Percentiles rank a stretch among this genome's conserved stretches.
Evolutionary conservation across 2,329 filamentous ascomycete species (phyloP).

Genomic region (Bipolaris oryzae): DNA sequence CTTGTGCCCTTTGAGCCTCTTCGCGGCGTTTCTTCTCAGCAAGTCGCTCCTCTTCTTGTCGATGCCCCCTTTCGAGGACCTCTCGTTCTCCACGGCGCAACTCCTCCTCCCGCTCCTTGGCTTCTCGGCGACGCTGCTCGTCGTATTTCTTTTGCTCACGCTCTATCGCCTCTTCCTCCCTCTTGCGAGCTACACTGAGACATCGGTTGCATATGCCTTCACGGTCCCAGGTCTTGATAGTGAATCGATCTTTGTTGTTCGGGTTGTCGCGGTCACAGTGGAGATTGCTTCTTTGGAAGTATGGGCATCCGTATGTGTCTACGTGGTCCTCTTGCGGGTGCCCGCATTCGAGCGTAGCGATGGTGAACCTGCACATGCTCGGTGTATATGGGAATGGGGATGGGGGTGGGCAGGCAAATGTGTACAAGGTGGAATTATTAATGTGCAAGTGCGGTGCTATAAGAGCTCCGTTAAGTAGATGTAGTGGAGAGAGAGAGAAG

Average conservation of each 20-base stretch:
- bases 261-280: conserved; percentile 28
- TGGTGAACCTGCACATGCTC: conserved; percentile 33
- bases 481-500: conserved; percentile 8
- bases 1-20: not conserved
- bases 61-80: conserved; percentile 3
- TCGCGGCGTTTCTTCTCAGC: conserved; percentile 3
- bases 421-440: not conserved
- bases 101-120: conserved; percentile 11
- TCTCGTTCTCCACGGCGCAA: conserved; percentile 15
- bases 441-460: conserved; percentile 5
- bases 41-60: conserved; percentile 9
- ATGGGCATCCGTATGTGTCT: conserved; percentile 22
- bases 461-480: conserved; percentile 9
- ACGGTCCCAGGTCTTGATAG: conserved; percentile 15
- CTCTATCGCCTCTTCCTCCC: conserved; percentile 18
- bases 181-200: conserved; percentile 11
- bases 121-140: conserved; percentile 17
- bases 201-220: conserved; percentile 27
- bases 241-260: conserved; percentile 20
- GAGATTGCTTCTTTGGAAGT: conserved; percentile 17
- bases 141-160: conserved; percentile 15
- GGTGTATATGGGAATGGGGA: not conserved
- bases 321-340: conserved; percentile 28
- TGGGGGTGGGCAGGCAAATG: not conserved
- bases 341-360: conserved; percentile 27